These are phyloP conservation scores for Citrus sp. DNA, from an alignment of 345 rosid genomes.

Conservation along the genomic window DNA sequence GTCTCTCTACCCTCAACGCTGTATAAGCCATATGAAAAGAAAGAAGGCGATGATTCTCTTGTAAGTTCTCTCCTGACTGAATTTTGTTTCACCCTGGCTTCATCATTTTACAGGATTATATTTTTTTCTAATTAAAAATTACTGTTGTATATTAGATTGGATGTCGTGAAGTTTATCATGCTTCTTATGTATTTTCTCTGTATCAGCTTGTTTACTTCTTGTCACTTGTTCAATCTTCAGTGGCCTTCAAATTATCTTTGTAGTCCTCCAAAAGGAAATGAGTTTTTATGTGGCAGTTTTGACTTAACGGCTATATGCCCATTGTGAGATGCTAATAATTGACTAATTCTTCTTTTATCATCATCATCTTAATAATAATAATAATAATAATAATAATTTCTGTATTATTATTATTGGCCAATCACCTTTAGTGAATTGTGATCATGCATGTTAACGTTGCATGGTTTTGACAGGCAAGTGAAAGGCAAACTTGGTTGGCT, in stretches of 20 bases:
- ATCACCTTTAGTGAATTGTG: too few species aligned
- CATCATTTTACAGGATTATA: neutral
- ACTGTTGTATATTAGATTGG: neutral
- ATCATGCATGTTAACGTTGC: conserved; percentile 5
- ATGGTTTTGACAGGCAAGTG: conserved; percentile 48
- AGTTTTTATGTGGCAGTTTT: neutral
- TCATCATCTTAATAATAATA: too few species aligned
- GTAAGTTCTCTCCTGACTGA: conserved; percentile 32
- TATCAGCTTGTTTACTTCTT: neutral
- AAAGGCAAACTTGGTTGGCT: conserved; percentile 74
- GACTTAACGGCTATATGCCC: neutral
- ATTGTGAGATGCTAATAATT: neutral
- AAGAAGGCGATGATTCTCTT: conserved; percentile 53
- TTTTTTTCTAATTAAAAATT: neutral
- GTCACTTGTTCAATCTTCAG: neutral
- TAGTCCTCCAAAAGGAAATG: neutral
- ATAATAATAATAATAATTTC: neutral
- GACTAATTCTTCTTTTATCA: neutral
- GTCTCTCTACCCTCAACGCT: conserved; percentile 60
- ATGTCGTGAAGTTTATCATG: neutral
- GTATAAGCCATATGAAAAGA: conserved; percentile 59
- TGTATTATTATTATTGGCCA: neutral
- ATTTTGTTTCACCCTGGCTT: neutral
- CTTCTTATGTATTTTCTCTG: neutral
- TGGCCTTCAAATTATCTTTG: neutral